phyloP scores from a whole-genome alignment of 1,284 basidiomycete genomes.

The Malassezia slooffiae region DNA sequence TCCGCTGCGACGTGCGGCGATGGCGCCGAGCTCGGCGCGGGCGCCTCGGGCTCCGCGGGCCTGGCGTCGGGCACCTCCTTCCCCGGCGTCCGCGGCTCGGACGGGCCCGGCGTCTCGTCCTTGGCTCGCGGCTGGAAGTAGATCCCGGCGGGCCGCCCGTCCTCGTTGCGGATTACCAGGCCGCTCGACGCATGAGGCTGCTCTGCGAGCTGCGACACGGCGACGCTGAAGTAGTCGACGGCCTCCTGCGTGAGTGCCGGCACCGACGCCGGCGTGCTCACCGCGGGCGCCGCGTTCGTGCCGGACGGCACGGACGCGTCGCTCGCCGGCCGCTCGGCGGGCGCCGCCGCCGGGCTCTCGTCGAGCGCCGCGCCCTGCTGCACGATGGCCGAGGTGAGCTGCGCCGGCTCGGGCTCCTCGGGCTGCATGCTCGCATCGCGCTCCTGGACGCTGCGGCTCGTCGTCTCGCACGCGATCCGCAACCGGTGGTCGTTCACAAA shows the following conservation, averaged over 20 bases:
- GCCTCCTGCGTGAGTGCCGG: not conserved
- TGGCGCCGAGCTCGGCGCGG: not conserved
- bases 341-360: no score
- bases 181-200: slow-evolving; percentile 61
- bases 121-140: slow-evolving; percentile 68
- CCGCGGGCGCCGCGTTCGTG: not conserved
- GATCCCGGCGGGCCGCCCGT: slow-evolving; percentile 83
- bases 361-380: no score
- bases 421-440: no score
- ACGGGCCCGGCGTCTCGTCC: not conserved
- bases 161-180: slow-evolving; percentile 77
- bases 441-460: no score
- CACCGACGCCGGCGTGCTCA: not conserved
- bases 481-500: not conserved
- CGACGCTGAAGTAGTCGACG: slow-evolving; percentile 78
- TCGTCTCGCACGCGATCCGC: no score
- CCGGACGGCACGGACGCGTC: no score
- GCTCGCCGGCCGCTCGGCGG: no score
- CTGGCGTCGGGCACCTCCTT: not conserved
- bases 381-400: no score
- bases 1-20: no score
- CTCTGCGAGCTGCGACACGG: slow-evolving; percentile 59
- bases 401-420: no score
- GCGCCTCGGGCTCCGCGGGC: not conserved
- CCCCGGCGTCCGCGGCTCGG: not conserved